Evolutionary conservation across 257 asterid species (phyloP).

Genomic region (Solanum lignicaule): DNA sequence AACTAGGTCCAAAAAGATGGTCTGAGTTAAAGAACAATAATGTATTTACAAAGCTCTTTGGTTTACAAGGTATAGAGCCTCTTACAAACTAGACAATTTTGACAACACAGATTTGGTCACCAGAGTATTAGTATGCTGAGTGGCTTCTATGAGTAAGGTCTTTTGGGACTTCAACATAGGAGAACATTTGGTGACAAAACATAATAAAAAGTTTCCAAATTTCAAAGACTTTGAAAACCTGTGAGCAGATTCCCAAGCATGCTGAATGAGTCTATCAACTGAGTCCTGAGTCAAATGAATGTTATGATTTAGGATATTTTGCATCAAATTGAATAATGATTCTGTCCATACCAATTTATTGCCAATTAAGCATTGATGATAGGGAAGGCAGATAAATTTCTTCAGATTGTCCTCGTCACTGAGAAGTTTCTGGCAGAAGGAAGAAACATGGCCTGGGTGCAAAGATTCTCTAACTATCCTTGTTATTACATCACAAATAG

Average conservation of each 20-base stretch:
- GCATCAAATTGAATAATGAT: slow-evolving; percentile 46
- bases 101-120: slow-evolving; percentile 60
- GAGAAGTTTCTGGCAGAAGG: slow-evolving; percentile 50
- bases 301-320: slow-evolving; percentile 22
- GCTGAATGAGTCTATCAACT: slow-evolving; percentile 31
- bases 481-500: slow-evolving; percentile 44
- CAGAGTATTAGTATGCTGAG: slow-evolving; percentile 43
- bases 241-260: slow-evolving; percentile 24
- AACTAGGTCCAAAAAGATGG: neutral
- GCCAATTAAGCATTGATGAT: slow-evolving; percentile 30
- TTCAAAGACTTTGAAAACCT: slow-evolving; percentile 52
- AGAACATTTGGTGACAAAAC: slow-evolving; percentile 58
- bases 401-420: slow-evolving; percentile 13
- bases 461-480: slow-evolving; percentile 51
- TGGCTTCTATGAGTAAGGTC: slow-evolving; percentile 32
- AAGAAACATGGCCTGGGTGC: slow-evolving; percentile 63
- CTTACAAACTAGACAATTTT: slow-evolving; percentile 38
- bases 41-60: neutral
- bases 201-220: slow-evolving; percentile 55
- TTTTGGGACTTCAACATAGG: slow-evolving; percentile 50
- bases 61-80: neutral
- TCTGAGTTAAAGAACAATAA: neutral
- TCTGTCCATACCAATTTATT: slow-evolving; percentile 56
- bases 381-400: slow-evolving; percentile 50
- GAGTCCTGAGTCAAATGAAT: slow-evolving; percentile 28